A percentile compares a stretch with the other conserved stretches of the same genome.
These are phyloP conservation scores for Elaeis guineensis DNA, from an alignment of 176 grass and related monocot species.

Conservation along the genomic window DNA sequence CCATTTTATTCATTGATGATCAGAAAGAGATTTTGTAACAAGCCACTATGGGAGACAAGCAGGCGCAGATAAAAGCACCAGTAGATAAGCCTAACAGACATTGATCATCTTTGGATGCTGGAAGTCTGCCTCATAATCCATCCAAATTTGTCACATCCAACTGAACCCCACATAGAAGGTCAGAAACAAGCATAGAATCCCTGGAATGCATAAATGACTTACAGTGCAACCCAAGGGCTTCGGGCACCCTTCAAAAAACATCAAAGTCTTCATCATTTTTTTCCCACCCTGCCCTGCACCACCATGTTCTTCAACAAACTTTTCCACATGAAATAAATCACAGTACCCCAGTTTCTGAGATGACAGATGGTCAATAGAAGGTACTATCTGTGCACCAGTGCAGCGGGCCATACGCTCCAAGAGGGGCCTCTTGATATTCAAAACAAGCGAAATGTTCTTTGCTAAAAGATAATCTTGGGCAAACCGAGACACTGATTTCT, in stretches of 20 bases:
- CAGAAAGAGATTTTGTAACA: too few relatives aligned
- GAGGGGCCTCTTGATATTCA: slow-evolving; percentile 87
- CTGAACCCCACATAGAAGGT: too few relatives aligned
- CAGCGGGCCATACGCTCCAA: slow-evolving; percentile 77
- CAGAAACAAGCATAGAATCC: background rate
- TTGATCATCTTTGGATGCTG: too few relatives aligned
- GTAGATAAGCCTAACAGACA: too few relatives aligned
- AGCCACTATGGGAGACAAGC: too few relatives aligned
- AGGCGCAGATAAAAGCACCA: too few relatives aligned
- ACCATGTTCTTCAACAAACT: slow-evolving; percentile 58
- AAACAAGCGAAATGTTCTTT: slow-evolving; percentile 85
- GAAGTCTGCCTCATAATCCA: too few relatives aligned
- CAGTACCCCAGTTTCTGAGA: slow-evolving; percentile 75
- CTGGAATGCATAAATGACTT: slow-evolving; percentile 37
- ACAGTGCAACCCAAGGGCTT: slow-evolving; percentile 91
- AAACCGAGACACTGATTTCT: slow-evolving; percentile 81
- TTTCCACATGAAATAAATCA: slow-evolving; percentile 88
- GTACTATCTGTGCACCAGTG: slow-evolving; percentile 81
- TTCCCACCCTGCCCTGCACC: slow-evolving; percentile 33
- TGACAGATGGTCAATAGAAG: slow-evolving; percentile 73
- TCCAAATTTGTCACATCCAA: background rate
- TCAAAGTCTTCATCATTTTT: slow-evolving; percentile 73
- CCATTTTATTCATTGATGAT: too few relatives aligned
- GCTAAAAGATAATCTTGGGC: slow-evolving; percentile 86
- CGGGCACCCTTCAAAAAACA: slow-evolving; percentile 94